Conservation (phyloP, 805 yeast species). For the Vanderwaltozyma polyspora region DNA sequence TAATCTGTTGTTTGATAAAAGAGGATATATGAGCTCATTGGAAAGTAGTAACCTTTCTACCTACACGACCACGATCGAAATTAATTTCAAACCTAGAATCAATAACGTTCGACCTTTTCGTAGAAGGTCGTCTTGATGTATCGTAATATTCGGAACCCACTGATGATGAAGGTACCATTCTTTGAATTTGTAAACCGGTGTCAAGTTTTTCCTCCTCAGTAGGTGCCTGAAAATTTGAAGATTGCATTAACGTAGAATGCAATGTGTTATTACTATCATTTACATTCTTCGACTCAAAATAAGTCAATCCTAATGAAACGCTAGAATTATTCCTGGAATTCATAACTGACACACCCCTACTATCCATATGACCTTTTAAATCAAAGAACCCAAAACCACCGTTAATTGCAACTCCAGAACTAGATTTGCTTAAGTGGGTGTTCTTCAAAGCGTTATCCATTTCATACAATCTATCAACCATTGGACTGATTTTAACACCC, state of each 20-base stretch:
- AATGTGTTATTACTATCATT: neutral
- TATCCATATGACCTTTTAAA: constrained; percentile 18
- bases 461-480: constrained; percentile 24
- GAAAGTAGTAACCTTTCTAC: constrained; percentile 26
- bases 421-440: neutral
- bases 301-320: neutral
- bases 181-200: constrained; percentile 22
- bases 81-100: constrained; percentile 28
- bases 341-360: constrained; percentile 14
- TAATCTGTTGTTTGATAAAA: too few species aligned
- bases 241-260: neutral
- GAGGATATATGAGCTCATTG: constrained; percentile 5
- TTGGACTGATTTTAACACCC: constrained; percentile 21
- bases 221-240: constrained; percentile 5
- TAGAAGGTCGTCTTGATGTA: constrained; percentile 8
- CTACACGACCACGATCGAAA: constrained; percentile 32
- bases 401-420: constrained; percentile 2
- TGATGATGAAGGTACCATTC: constrained; percentile 9
- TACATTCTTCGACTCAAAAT: neutral
- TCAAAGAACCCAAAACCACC: constrained; percentile 20
- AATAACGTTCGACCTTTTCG: constrained; percentile 16
- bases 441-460: constrained; percentile 27
- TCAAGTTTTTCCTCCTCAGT: constrained; percentile 20
- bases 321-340: constrained; percentile 6
- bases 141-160: constrained; percentile 3